These are phyloP conservation scores for Camellia japonica DNA, from an alignment of 148 eudicot species.

Conservation along the genomic window DNA sequence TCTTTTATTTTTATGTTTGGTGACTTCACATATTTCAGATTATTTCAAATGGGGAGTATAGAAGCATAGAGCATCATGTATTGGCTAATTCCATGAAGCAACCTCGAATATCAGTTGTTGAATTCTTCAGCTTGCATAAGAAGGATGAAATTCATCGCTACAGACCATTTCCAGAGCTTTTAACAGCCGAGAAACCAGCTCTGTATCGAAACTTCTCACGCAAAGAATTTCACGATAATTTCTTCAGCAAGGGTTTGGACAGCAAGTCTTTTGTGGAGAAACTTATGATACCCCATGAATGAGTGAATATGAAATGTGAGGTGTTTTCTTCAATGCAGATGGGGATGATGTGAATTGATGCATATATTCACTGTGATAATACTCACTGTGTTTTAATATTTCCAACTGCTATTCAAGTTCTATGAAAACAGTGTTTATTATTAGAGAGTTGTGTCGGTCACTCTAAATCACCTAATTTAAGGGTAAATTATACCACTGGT, in stretches of 20 bases:
- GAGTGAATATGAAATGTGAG: background rate
- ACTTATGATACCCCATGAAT: background rate
- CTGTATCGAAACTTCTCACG: slow-evolving; percentile 20
- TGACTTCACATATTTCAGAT: slow-evolving; percentile 11
- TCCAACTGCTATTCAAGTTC: too few species aligned
- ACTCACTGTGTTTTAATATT: too few species aligned
- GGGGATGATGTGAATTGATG: too few species aligned
- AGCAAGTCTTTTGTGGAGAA: slow-evolving; percentile 21
- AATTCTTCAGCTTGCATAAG: slow-evolving; percentile 9
- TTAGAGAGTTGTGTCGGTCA: too few species aligned
- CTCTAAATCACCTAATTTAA: too few species aligned
- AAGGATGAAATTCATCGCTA: slow-evolving; percentile 4
- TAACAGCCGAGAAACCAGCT: slow-evolving; percentile 23
- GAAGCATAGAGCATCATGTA: slow-evolving; percentile 28
- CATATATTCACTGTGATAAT: too few species aligned
- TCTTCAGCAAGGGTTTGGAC: slow-evolving; percentile 15
- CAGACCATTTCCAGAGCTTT: slow-evolving; percentile 31
- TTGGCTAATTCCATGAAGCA: slow-evolving; percentile 14
- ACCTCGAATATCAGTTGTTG: slow-evolving; percentile 19
- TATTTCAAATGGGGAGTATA: slow-evolving; percentile 22
- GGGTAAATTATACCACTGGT: too few species aligned
- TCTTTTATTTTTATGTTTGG: too few species aligned
- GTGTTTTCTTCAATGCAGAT: too few species aligned
- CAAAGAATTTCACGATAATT: slow-evolving; percentile 20
- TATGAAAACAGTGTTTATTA: too few species aligned